These are phyloP conservation scores for Ceratocystis smalleyi DNA, from an alignment of 2,329 filamentous ascomycete species.

Conservation along the genomic window DNA sequence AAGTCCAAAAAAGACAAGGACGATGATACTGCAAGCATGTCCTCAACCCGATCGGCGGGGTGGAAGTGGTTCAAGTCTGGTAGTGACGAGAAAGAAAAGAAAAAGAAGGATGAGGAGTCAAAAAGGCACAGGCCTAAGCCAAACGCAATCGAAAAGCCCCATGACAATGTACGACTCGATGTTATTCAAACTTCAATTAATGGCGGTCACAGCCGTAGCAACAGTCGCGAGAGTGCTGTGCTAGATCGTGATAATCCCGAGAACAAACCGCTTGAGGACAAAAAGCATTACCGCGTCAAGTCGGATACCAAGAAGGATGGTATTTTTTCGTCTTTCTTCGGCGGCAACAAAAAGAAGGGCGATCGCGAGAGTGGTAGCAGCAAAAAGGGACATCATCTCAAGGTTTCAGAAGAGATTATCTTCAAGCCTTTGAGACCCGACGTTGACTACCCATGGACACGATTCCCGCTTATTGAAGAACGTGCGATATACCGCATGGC, in stretches of 20 bases:
- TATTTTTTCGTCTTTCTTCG: conserved; percentile 87
- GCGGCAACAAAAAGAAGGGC: conserved; percentile 72
- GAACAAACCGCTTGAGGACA: conserved; percentile 62
- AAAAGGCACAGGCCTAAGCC: conserved; percentile 53
- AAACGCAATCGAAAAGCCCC: conserved; percentile 34
- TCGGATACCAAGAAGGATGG: conserved; percentile 75
- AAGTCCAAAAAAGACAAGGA: conserved; percentile 61
- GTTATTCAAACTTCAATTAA: conserved; percentile 81
- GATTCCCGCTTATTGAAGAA: conserved; percentile 90
- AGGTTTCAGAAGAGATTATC: conserved; percentile 63
- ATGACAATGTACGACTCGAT: conserved; percentile 73
- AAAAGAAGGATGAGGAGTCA: conserved; percentile 45
- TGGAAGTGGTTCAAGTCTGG: conserved; percentile 70
- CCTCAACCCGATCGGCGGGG: conserved; percentile 58
- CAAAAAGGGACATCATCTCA: conserved; percentile 60
- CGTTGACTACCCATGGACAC: conserved; percentile 88
- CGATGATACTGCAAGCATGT: conserved; percentile 41
- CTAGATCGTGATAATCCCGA: conserved; percentile 64
- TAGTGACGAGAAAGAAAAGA: conserved; percentile 52
- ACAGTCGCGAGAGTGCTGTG: conserved; percentile 67
- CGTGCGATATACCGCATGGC: conserved; percentile 97
- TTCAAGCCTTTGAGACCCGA: conserved; percentile 64
- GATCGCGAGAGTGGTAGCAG: conserved; percentile 49
- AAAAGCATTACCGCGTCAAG: conserved; percentile 70
- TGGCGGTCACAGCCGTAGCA: conserved; percentile 32